Evolutionary conservation across 2,329 filamentous ascomycete species (phyloP).

Genomic region (Exutisphaerella laricina): DNA sequence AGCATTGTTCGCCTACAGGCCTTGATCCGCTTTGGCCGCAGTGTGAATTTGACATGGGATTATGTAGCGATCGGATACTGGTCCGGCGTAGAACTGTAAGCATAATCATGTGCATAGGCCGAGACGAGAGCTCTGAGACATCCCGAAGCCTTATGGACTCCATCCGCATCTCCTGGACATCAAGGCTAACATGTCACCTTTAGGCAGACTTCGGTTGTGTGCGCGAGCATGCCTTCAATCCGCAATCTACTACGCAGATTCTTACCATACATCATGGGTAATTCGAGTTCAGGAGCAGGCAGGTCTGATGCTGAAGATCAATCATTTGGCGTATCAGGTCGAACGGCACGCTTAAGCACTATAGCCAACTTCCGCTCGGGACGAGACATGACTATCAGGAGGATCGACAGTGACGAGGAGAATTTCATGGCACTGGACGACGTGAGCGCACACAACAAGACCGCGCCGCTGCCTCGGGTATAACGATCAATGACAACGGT

Average conservation of each 20-base stretch:
- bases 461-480: neutral
- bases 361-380: slow-evolving; percentile 3
- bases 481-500: no score
- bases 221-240: slow-evolving; percentile 10
- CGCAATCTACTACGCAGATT: slow-evolving; percentile 6
- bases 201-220: slow-evolving; percentile 6
- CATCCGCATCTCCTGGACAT: no score
- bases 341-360: neutral
- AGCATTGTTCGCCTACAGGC: slow-evolving; percentile 13
- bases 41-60: slow-evolving; percentile 10
- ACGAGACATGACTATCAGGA: slow-evolving; percentile 9
- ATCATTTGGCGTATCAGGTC: slow-evolving; percentile 6
- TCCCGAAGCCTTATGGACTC: no score
- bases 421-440: slow-evolving; percentile 14
- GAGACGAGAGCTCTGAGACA: no score
- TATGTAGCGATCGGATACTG: neutral
- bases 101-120: no score
- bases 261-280: neutral
- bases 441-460: slow-evolving; percentile 2
- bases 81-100: slow-evolving; percentile 8
- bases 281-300: neutral
- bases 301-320: neutral
- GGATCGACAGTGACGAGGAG: slow-evolving; percentile 12
- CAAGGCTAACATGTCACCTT: no score
- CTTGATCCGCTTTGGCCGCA: slow-evolving; percentile 9